A percentile compares a stretch with the other conserved stretches of the same genome.
Evolutionary conservation across 768 basidiomycete genomes (phyloP).

Genomic region (Naematelia aurantialba): DNA sequence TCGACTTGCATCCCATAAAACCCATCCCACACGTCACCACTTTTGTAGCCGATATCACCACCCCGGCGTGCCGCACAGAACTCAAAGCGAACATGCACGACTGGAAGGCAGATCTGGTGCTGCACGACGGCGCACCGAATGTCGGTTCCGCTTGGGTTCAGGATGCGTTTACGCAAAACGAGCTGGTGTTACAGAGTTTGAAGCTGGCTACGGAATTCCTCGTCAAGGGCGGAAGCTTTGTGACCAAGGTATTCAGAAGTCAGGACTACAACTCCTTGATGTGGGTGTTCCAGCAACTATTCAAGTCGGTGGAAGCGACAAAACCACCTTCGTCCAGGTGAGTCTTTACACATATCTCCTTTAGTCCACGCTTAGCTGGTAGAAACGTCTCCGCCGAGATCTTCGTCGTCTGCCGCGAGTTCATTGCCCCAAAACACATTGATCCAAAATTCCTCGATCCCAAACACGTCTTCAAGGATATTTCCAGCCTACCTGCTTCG

Average conservation of each 20-base stretch:
- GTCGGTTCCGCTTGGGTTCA: conserved; percentile 99
- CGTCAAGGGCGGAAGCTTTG: conserved; percentile 85
- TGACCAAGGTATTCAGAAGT: conserved; percentile 97
- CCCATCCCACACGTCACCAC: conserved; percentile 90
- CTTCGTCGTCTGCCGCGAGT: conserved; percentile 95
- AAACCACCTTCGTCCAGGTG: conserved; percentile 96
- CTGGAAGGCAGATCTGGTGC: conserved; percentile 97
- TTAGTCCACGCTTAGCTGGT: background rate
- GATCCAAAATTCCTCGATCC: conserved; percentile 98
- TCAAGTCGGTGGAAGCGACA: conserved; percentile 93
- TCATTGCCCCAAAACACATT: conserved; percentile 88
- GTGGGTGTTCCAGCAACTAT: conserved; percentile 97
- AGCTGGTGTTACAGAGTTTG: conserved; percentile 89
- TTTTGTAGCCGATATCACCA: conserved; percentile 92
- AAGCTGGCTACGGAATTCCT: conserved; percentile 95
- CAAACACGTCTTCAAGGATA: conserved; percentile 93
- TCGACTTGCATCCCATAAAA: conserved; percentile 93
- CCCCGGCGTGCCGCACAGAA: conserved; percentile 77
- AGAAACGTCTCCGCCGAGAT: conserved; percentile 99
- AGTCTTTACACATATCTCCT: conserved; percentile 33
- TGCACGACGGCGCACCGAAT: conserved; percentile 98
- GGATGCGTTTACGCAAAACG: conserved; percentile 94
- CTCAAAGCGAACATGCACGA: conserved; percentile 87
- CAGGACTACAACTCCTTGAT: conserved; percentile 97
- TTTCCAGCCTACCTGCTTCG: conserved; percentile 36